Conservation (phyloP, 73 alveolate species). For the Paramecium sonneborni region DNA sequence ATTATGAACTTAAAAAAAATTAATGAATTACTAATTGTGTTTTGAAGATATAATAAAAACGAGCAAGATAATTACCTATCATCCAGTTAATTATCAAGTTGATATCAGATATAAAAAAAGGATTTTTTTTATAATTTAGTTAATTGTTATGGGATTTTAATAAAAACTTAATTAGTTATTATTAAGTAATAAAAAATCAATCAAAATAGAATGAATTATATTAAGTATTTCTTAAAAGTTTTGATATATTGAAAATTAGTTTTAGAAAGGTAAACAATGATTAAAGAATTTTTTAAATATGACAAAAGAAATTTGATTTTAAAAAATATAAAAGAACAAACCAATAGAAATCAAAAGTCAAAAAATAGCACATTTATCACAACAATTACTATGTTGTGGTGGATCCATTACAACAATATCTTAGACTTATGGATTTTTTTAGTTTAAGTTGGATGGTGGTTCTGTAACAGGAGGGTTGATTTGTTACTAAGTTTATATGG, state of each 20-base stretch:
- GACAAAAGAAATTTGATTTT: not conserved
- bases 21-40: no score
- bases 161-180: not conserved
- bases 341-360: not conserved
- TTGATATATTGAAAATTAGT: not conserved
- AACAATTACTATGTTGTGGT: not conserved
- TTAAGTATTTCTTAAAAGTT: not conserved
- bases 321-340: not conserved
- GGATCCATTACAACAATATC: not conserved
- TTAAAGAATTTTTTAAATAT: not conserved
- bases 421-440: not conserved
- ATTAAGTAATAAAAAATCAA: not conserved
- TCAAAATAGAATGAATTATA: not conserved
- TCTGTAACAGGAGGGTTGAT: not conserved
- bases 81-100: no score
- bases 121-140: no score
- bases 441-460: no score
- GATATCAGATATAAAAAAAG: no score
- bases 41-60: no score
- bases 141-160: no score
- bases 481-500: not conserved
- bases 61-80: no score
- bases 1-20: no score
- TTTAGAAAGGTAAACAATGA: not conserved
- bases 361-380: conserved; percentile 34